Evolutionary conservation across 2,329 filamentous ascomycete species (phyloP).

Genomic region (Alternaria gaisen): DNA sequence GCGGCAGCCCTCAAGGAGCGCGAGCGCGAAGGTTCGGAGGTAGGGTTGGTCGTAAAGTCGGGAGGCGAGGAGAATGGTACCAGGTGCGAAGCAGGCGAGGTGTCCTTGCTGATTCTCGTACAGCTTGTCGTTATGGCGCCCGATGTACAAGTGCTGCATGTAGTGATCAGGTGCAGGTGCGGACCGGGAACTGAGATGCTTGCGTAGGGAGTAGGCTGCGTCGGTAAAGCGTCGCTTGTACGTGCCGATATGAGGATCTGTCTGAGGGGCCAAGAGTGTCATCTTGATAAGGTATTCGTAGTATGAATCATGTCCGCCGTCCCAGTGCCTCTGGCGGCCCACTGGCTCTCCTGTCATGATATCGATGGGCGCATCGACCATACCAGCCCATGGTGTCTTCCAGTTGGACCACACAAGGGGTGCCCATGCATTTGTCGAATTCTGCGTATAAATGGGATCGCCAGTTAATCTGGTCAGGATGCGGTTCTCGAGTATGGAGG

Average conservation of each 20-base stretch:
- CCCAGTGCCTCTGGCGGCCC: constrained; percentile 54
- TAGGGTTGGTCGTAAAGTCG: constrained; percentile 43
- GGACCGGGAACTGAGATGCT: constrained; percentile 49
- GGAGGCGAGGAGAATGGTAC: constrained; percentile 52
- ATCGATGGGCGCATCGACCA: constrained; percentile 55
- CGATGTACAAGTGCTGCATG: constrained; percentile 54
- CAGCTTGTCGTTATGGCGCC: constrained; percentile 41
- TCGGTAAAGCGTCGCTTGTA: constrained; percentile 48
- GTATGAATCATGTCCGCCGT: constrained; percentile 56
- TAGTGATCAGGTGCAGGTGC: constrained; percentile 41
- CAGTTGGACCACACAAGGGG: constrained; percentile 57
- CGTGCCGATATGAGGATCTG: constrained; percentile 44
- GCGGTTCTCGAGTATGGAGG: constrained; percentile 56
- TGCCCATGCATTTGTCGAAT: constrained; percentile 56
- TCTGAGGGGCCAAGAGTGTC: constrained; percentile 47
- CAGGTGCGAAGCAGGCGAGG: constrained; percentile 53
- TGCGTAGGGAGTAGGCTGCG: constrained; percentile 49
- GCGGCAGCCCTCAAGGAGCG: constrained; percentile 53
- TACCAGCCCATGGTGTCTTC: constrained; percentile 51
- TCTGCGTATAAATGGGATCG: constrained; percentile 51
- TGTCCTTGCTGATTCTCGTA: constrained; percentile 53
- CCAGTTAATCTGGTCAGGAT: constrained; percentile 54
- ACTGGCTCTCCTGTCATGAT: constrained; percentile 54
- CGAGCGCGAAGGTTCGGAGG: constrained; percentile 49
- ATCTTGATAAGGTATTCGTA: constrained; percentile 56